These are phyloP conservation scores for Fusarium sp. DNA, from an alignment of 2,329 filamentous ascomycete species.

Conservation along the genomic window DNA sequence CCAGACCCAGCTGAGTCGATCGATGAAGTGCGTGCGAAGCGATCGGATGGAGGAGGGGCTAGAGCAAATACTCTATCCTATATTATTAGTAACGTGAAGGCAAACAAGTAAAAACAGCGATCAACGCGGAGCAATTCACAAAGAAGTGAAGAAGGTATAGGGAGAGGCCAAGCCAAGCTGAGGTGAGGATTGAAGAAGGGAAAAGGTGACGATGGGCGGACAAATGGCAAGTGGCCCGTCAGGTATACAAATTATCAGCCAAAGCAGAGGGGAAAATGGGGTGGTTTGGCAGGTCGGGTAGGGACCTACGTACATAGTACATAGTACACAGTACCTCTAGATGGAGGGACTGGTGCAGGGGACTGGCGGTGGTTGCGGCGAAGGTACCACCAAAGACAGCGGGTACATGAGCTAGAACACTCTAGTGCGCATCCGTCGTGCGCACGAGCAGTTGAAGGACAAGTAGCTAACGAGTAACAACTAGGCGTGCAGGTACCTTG, in stretches of 20 bases:
- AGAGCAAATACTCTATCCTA: constrained; percentile 24
- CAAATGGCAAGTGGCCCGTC: too few relatives aligned
- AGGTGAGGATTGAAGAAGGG: constrained; percentile 30
- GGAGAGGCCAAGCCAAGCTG: constrained; percentile 25
- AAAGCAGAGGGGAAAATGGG: constrained; percentile 36
- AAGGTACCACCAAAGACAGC: constrained; percentile 32
- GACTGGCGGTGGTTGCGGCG: constrained; percentile 37
- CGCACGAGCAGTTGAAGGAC: not conserved
- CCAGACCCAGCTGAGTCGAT: constrained; percentile 44
- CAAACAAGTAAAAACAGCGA: constrained; percentile 41
- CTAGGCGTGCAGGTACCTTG: constrained; percentile 36
- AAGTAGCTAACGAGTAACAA: constrained; percentile 26
- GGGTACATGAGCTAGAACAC: constrained; percentile 31
- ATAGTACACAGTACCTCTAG: not conserved
- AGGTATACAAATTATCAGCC: constrained; percentile 40
- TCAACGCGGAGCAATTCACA: constrained; percentile 45
- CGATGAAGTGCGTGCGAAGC: constrained; percentile 21
- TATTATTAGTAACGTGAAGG: constrained; percentile 44
- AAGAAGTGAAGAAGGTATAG: constrained; percentile 36
- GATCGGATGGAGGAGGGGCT: constrained; percentile 1
- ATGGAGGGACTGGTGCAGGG: constrained; percentile 25
- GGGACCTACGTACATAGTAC: too few relatives aligned
- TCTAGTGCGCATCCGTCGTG: constrained; percentile 15
- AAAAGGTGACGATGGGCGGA: constrained; percentile 33
- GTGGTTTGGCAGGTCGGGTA: constrained; percentile 46